A percentile compares a stretch with the other conserved stretches of the same genome.
Evolutionary conservation across 441 rosid genomes (phyloP).

Genomic region (Populus hybrid): DNA sequence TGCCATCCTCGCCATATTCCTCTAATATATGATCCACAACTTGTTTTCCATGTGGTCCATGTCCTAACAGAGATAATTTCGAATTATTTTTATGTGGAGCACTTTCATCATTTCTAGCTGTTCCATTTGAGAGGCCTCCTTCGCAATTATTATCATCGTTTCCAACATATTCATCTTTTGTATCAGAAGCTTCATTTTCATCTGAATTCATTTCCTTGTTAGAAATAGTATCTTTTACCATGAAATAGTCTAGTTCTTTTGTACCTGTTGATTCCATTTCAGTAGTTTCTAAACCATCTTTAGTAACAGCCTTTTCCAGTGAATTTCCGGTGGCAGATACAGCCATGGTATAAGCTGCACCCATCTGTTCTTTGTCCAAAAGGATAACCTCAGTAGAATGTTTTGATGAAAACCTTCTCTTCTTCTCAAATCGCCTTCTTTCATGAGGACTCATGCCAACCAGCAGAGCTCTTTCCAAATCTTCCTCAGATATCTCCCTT

Average conservation of each 20-base stretch:
- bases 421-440: conserved; percentile 65
- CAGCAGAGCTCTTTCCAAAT: conserved; percentile 78
- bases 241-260: conserved; percentile 21
- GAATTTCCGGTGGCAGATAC: conserved; percentile 17
- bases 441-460: conserved; percentile 91
- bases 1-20: conserved; percentile 71
- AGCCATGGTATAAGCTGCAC: conserved; percentile 4
- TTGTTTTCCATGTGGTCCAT: conserved; percentile 94
- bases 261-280: conserved; percentile 13
- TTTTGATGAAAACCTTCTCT: conserved; percentile 50
- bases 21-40: conserved; percentile 65
- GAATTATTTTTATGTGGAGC: conserved; percentile 40
- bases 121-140: conserved; percentile 1
- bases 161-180: conserved; percentile 20
- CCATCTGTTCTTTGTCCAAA: conserved; percentile 31
- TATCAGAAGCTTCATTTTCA: conserved; percentile 25
- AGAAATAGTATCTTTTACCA: conserved; percentile 15
- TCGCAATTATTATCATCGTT: conserved; percentile 28
- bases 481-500: conserved; percentile 72
- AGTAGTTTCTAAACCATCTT: conserved; percentile 16
- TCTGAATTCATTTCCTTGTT: conserved; percentile 22
- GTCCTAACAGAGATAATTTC: conserved; percentile 80
- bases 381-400: conserved; percentile 19
- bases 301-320: conserved; percentile 14
- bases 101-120: conserved; percentile 28